phyloP scores from a whole-genome alignment of 495 filamentous ascomycete genomes.

The Penicillium diatomitis region DNA sequence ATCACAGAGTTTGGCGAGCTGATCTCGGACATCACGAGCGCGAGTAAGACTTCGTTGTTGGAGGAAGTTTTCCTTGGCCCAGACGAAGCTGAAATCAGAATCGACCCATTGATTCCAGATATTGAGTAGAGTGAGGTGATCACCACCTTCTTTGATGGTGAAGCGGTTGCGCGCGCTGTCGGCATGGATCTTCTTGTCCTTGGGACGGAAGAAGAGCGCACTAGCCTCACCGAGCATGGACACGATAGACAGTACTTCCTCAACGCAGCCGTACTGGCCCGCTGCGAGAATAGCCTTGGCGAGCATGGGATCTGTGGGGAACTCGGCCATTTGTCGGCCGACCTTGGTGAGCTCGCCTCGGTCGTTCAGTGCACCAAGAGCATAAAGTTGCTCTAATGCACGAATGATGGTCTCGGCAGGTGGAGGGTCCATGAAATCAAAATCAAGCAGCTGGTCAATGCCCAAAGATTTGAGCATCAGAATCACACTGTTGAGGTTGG shows the following conservation, averaged over 20 bases:
- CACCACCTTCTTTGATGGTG: constrained; percentile 86
- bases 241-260: constrained; percentile 90
- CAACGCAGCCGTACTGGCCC: constrained; percentile 79
- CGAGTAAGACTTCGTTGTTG: constrained; percentile 80
- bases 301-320: constrained; percentile 90
- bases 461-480: constrained; percentile 83
- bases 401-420: constrained; percentile 85
- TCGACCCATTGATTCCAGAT: constrained; percentile 98
- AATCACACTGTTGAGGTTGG: constrained; percentile 76
- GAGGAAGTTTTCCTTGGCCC: constrained; percentile 89
- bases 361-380: constrained; percentile 81
- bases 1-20: constrained; percentile 90
- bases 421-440: constrained; percentile 95
- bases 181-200: constrained; percentile 95
- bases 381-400: constrained; percentile 86
- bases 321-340: constrained; percentile 93
- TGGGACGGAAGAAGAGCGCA: constrained; percentile 88
- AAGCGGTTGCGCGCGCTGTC: constrained; percentile 89
- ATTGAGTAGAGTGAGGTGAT: constrained; percentile 85
- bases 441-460: constrained; percentile 87
- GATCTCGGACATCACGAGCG: constrained; percentile 87
- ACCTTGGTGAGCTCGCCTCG: constrained; percentile 85
- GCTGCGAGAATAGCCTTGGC: constrained; percentile 88
- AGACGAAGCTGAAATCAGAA: constrained; percentile 78
- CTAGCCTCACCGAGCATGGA: constrained; percentile 87